Evolutionary conservation across 164 flowering plant species (phyloP).

Genomic region (Warburgia ugandensis): DNA sequence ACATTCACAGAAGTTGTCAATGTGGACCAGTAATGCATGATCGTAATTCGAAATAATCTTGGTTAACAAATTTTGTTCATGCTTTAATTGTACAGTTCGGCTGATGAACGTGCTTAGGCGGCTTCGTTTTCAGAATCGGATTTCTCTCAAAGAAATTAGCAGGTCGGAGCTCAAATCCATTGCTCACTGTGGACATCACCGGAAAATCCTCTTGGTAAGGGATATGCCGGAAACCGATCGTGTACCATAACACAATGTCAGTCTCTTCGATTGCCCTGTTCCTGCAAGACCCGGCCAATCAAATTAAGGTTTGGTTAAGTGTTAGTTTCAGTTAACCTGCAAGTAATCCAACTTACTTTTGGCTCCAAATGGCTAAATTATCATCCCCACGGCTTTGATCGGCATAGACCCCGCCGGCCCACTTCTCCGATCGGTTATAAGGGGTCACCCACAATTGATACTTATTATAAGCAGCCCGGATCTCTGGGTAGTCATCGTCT

Average conservation of each 20-base stretch:
- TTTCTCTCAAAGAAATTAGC: constrained; percentile 40
- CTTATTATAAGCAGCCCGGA: constrained; percentile 32
- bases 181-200: constrained; percentile 22
- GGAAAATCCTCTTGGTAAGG: constrained; percentile 28
- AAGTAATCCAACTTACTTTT: constrained; percentile 5
- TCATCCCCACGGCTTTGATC: constrained; percentile 43
- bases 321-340: neutral
- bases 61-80: no score
- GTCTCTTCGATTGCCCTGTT: constrained; percentile 17
- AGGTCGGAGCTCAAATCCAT: constrained; percentile 35
- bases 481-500: constrained; percentile 37
- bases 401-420: constrained; percentile 34
- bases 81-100: constrained; percentile 6
- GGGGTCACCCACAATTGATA: constrained; percentile 42
- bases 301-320: no score
- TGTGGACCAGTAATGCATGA: no score
- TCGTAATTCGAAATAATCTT: no score
- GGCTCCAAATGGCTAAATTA: constrained; percentile 23
- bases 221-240: constrained; percentile 24
- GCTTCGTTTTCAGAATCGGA: constrained; percentile 13
- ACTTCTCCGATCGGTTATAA: constrained; percentile 37
- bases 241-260: constrained; percentile 28
- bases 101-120: neutral
- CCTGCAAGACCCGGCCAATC: constrained; percentile 12
- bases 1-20: no score